Evolutionary conservation across 305 asterid species (phyloP), one percentile per base, ranked within the genome.

Genomic region (Andrographis paniculata): DNA sequence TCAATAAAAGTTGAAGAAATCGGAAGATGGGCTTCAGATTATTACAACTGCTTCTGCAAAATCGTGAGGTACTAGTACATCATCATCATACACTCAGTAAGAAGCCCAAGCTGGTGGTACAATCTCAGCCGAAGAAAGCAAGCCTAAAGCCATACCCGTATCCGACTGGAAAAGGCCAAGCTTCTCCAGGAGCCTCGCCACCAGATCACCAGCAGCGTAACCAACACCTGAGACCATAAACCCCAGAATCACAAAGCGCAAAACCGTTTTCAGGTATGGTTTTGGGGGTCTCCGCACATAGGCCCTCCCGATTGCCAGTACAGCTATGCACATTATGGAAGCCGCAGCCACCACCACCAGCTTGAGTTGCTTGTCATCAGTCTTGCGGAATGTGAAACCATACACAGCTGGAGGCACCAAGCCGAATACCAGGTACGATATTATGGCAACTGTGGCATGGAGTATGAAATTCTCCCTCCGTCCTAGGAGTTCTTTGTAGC

Each of bases 401-500:
- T 79, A 89, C 10, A 63, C 63, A 21, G 63, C 53, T 0, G 88
- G 94, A 50, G 93, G 73, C 44, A 85, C 70, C 50, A 78, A 57
- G 49, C 94, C 95, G 36, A 82, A 78, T 45, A 74, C 36, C 28
- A 82, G 35, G 76, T 75, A 85, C 6, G 98, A 85, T 48, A 73
- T 21, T 21, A 76, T 15, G 17, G 79, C 69, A 24, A 80, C 66
- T 1, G 59, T 18, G 9, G 76, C 72, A 55, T 89, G 98, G 38
- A 85, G 58, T 51, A 62, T 19, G 63, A 82, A 89, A 45, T 79
- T 76, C 45, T 76, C 73, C 39, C 80, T 69, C 45, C 67, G 62
- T n/a, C 98, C 98, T 1, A 89, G 70, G 46, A 78, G 68, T 60
- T 80, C 71, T 63, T 44, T 66, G 63, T 89, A 89, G 17, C 80